These are phyloP conservation scores for Byssoonygena ceratinophila DNA, from an alignment of 2,329 filamentous ascomycete species.

Conservation along the genomic window DNA sequence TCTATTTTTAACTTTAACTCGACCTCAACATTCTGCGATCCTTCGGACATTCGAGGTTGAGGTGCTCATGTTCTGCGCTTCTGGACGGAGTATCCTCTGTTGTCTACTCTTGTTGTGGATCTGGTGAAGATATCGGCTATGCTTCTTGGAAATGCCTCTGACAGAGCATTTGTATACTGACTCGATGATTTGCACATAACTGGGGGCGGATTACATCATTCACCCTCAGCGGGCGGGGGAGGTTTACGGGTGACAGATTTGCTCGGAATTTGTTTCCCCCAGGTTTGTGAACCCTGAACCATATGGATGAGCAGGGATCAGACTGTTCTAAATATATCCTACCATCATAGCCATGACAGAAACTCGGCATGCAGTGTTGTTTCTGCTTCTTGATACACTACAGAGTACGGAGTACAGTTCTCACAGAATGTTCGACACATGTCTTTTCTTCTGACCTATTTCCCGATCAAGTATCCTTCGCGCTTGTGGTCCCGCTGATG, in stretches of 20 bases:
- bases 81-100: no score
- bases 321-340: neutral
- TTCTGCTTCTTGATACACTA: neutral
- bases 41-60: neutral
- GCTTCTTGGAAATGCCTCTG: no score
- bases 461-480: neutral
- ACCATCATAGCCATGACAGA: neutral
- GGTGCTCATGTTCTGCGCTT: no score
- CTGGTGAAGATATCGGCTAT: no score
- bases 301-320: slow-evolving; percentile 6
- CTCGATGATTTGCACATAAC: no score
- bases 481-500: neutral
- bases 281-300: neutral
- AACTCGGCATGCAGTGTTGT: no score
- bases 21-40: neutral
- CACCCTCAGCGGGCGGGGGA: neutral
- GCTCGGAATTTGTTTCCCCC: neutral
- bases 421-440: no score
- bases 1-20: slow-evolving; percentile 8
- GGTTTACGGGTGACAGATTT: neutral
- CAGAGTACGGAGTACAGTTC: no score
- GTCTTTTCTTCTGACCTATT: neutral
- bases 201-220: neutral
- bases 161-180: no score
- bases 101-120: no score